Percentiles rank a stretch among this genome's conserved stretches.
These are phyloP conservation scores for Clitopilus hobsonii DNA, from an alignment of 768 basidiomycete species.

Conservation along the genomic window DNA sequence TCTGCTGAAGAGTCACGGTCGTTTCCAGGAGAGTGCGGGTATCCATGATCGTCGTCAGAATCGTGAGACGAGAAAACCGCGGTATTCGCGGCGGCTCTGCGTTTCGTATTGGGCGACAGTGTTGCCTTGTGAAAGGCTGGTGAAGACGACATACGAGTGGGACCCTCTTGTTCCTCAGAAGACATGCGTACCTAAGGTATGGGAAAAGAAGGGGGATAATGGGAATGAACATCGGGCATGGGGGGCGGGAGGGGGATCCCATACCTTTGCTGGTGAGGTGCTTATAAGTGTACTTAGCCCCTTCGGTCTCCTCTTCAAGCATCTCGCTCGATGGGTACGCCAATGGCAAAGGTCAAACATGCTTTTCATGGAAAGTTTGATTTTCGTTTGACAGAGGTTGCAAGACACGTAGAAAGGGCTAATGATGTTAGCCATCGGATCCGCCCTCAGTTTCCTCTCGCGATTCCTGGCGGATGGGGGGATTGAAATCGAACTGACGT, in stretches of 20 bases:
- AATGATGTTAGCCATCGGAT: conserved; percentile 48
- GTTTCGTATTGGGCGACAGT: background rate
- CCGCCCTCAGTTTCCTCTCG: conserved; percentile 47
- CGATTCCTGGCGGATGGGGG: conserved; percentile 24
- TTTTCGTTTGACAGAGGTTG: conserved; percentile 46
- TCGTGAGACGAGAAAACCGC: background rate
- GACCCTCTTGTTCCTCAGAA: background rate
- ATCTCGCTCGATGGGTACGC: conserved; percentile 58
- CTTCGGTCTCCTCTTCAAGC: conserved; percentile 36
- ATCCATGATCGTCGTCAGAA: background rate
- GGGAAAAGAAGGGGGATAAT: background rate
- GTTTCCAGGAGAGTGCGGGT: background rate
- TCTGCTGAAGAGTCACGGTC: background rate
- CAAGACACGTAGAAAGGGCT: conserved; percentile 50
- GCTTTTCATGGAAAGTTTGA: conserved; percentile 67
- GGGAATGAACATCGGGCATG: background rate
- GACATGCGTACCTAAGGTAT: background rate
- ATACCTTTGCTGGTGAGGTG: background rate
- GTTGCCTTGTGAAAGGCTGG: background rate
- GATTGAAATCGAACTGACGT: background rate
- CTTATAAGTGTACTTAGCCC: background rate
- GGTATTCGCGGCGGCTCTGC: background rate
- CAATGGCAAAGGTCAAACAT: conserved; percentile 65
- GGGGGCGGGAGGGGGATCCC: background rate
- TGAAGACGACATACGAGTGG: background rate